Evolutionary conservation across 176 grass and related monocot species (phyloP), one percentile per base, ranked within the genome.

Genomic region (Rhipidocladum racemiflorum): DNA sequence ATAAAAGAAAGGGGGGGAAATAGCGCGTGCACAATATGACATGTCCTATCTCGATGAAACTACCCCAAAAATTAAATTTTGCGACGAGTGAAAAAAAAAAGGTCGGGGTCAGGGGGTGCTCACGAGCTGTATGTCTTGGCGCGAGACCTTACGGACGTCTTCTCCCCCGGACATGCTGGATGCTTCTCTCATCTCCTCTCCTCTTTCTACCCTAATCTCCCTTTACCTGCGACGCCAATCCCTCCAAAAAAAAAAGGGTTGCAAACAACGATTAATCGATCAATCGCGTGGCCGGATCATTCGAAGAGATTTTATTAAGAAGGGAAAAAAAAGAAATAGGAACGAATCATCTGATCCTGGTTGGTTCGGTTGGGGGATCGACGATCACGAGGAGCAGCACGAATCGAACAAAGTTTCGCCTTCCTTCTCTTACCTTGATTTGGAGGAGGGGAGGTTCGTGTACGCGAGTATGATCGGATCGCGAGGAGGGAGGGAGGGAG

Each of bases 91-190:
- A 34, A 34, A 43, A 74, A 65, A 65, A 35, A 1, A 18, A 45
- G 44, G 27, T 34, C 8, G 34, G 70, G 29, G 75, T 60, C 60
- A 79, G 43, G 21, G 8, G 71, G 8, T 49, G 32, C 92, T 95
- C 78, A 98, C 95, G 43, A 98, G 90, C 80, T 93, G 95, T 86
- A 98, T 93, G 77, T 98, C 95, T 85, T 98, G 87, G 46, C 90
- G 92, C 59, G 95, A 95, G 54, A 95, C 96, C 80, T 95, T 98
- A 36, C 87, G 92, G 48, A 88, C 87, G 54, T 95, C 92, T 53
- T 90, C 89, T 65, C 76, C 87, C 21, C 88, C 79, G 18, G 90
- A 81, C 90, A 97, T 91, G 80, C 45, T 86, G 27, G 86, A 60
- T 29, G 75, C 60, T 4, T 38, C 57, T 17, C 84, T 62, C 70